These are phyloP conservation scores for Diversispora epigaea DNA, from an alignment of 192 early-diverging fungal genomes.

Conservation along the genomic window DNA sequence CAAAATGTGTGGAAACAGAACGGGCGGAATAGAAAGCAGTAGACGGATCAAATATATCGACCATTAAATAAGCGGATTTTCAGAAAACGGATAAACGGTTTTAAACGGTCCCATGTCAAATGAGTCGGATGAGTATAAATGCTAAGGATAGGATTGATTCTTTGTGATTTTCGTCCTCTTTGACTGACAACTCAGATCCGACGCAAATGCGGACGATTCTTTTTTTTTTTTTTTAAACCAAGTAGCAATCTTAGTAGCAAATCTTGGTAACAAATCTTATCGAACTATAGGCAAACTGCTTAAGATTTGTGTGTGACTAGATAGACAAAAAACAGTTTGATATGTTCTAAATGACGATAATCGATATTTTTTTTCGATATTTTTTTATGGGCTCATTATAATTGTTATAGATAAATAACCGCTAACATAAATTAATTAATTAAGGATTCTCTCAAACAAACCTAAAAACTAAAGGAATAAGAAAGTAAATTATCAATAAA, in stretches of 20 bases:
- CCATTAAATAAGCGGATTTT: not conserved
- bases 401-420: no score
- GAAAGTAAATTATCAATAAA: slow-evolving; percentile 6
- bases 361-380: no score
- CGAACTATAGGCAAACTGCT: no score
- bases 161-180: not conserved
- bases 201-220: slow-evolving; percentile 2
- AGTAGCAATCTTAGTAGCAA: slow-evolving; percentile 1
- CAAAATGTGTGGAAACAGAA: slow-evolving; percentile 1
- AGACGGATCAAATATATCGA: not conserved
- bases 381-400: no score
- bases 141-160: not conserved
- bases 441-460: slow-evolving; percentile 3
- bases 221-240: not conserved
- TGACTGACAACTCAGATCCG: slow-evolving; percentile 10
- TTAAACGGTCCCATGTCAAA: not conserved
- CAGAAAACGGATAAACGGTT: slow-evolving; percentile 23
- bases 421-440: not conserved
- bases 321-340: no score
- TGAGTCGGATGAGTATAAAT: not conserved
- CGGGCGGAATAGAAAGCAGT: slow-evolving; percentile 18
- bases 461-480: slow-evolving; percentile 10
- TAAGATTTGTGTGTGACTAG: no score
- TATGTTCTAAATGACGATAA: no score
- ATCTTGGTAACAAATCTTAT: not conserved